A percentile compares a stretch with the other conserved stretches of the same genome.
Evolutionary conservation across 306 rosid genomes (phyloP).

Genomic region (Gynostemma pentaphyllum): DNA sequence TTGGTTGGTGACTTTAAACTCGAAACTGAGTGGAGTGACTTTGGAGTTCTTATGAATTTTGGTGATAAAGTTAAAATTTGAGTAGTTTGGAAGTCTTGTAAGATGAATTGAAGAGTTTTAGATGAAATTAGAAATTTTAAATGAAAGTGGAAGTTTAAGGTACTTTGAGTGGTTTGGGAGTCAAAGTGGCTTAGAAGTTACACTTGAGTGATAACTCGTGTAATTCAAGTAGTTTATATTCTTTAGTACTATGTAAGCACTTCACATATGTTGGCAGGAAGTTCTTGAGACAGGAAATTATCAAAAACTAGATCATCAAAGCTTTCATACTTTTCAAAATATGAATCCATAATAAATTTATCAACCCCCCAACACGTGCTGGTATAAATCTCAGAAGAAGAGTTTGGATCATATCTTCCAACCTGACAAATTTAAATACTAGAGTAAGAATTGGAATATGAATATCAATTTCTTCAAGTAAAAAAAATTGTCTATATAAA

Average conservation of each 20-base stretch:
- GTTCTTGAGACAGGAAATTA: slow-evolving; percentile 37
- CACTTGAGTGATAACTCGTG: too few relatives aligned
- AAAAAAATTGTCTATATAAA: not conserved
- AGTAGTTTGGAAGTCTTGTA: slow-evolving; percentile 21
- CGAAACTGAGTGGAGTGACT: too few relatives aligned
- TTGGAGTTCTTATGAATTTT: too few relatives aligned
- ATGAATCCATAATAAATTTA: slow-evolving; percentile 44
- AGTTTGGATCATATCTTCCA: slow-evolving; percentile 16
- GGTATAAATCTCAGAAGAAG: slow-evolving; percentile 6
- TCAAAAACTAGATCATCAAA: slow-evolving; percentile 42
- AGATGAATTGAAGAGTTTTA: too few relatives aligned
- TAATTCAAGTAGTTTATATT: too few relatives aligned
- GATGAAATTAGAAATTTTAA: too few relatives aligned
- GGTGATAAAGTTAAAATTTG: too few relatives aligned
- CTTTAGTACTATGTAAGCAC: slow-evolving; percentile 25
- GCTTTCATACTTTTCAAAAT: slow-evolving; percentile 27
- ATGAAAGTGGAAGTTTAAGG: too few relatives aligned
- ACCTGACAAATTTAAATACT: slow-evolving; percentile 33
- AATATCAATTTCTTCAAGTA: not conserved
- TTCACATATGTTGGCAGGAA: slow-evolving; percentile 31
- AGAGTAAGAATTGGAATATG: not conserved
- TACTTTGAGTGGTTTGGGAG: too few relatives aligned
- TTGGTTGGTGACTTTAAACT: too few relatives aligned
- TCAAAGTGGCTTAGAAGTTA: too few relatives aligned
- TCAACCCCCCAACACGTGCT: slow-evolving; percentile 18